A percentile compares a stretch with the other conserved stretches of the same genome.
phyloP scores from a whole-genome alignment of 805 yeast genomes.

The baker's yeast (Saccharomyces cerevisiae) region DNA sequence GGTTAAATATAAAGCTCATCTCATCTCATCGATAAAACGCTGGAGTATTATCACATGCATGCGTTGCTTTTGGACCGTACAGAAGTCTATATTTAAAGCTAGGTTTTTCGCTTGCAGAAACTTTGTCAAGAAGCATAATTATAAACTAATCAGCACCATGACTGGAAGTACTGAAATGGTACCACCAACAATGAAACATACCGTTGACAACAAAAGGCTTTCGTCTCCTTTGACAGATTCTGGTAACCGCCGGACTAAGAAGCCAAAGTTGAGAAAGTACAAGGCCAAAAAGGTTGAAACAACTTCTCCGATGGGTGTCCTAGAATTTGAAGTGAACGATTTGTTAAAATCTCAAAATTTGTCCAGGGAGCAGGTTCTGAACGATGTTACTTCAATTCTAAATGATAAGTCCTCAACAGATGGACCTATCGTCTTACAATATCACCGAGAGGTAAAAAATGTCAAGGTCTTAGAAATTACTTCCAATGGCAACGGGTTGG shows the following conservation, averaged over 20 bases:
- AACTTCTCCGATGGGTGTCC: slow-evolving; percentile 74
- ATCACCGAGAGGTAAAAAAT: slow-evolving; percentile 50
- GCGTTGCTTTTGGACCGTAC: background rate
- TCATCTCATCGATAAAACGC: background rate
- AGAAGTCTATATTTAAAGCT: background rate
- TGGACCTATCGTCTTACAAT: slow-evolving; percentile 33
- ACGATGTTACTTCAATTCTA: slow-evolving; percentile 58
- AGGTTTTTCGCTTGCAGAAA: background rate
- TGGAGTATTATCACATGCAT: background rate
- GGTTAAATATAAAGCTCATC: background rate
- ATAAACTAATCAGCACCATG: background rate
- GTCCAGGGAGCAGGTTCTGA: slow-evolving; percentile 40
- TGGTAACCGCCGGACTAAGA: slow-evolving; percentile 17
- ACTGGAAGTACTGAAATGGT: background rate
- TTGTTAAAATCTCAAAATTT: slow-evolving; percentile 39
- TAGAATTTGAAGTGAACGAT: slow-evolving; percentile 63
- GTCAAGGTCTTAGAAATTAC: slow-evolving; percentile 53
- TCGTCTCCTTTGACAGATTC: slow-evolving; percentile 1
- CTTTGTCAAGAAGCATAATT: background rate
- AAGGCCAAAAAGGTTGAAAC: slow-evolving; percentile 59
- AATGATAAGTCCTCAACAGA: slow-evolving; percentile 41
- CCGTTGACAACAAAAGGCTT: background rate
- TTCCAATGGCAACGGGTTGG: slow-evolving; percentile 86
- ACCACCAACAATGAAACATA: background rate
- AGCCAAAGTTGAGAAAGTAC: slow-evolving; percentile 43